Evolutionary conservation across 1,139 yeast species (phyloP).

Genomic region (Kodamaea derodonti): DNA sequence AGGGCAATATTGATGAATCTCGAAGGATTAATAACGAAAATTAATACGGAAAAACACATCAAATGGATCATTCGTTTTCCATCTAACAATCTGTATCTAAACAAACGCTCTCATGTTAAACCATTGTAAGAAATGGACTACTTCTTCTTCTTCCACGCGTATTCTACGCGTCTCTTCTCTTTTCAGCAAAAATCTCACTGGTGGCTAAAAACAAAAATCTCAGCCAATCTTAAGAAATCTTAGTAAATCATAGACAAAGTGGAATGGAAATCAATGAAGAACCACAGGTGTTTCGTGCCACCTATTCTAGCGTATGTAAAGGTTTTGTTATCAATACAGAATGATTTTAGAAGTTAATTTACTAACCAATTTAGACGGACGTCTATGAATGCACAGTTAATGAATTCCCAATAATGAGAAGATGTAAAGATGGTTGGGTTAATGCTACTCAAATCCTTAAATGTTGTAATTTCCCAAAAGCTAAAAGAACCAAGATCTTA

Average conservation of each 20-base stretch:
- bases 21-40: no score
- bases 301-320: conserved; percentile 17
- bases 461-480: conserved; percentile 92
- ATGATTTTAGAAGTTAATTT: background rate
- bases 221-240: background rate
- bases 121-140: no score
- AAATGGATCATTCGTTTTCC: no score
- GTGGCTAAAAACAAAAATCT: background rate
- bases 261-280: conserved; percentile 6
- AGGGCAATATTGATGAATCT: no score
- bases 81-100: no score
- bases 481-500: conserved; percentile 84
- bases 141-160: conserved; percentile 2
- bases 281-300: conserved; percentile 17
- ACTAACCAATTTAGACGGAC: conserved; percentile 32
- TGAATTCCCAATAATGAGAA: conserved; percentile 88
- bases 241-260: conserved; percentile 2
- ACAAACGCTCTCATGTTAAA: no score
- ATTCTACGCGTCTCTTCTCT: conserved; percentile 1
- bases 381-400: conserved; percentile 82
- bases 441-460: conserved; percentile 97
- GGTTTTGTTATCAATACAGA: background rate
- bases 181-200: conserved; percentile 1
- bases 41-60: no score
- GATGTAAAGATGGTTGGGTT: conserved; percentile 89